A percentile compares a stretch with the other conserved stretches of the same genome.
These are phyloP conservation scores for Saccharomyces hybrid DNA, from an alignment of 1,139 yeast genomes.

Conservation along the genomic window DNA sequence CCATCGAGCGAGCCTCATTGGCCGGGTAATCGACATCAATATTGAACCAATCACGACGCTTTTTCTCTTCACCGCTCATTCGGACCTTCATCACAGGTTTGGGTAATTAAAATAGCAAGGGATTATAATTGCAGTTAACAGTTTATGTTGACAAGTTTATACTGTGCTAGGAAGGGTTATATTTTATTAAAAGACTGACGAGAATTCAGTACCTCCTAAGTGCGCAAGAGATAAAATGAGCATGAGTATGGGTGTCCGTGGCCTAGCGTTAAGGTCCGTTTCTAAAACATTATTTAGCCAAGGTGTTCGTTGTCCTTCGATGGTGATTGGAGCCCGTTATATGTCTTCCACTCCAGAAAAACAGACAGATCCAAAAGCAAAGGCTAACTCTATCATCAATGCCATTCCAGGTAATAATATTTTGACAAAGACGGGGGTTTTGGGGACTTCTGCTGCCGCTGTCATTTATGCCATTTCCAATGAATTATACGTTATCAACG, in stretches of 20 bases:
- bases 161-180: background rate
- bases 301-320: constrained; percentile 6
- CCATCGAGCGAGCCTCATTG: background rate
- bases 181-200: background rate
- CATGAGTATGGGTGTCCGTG: background rate
- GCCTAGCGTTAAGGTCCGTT: background rate
- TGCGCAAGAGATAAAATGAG: background rate
- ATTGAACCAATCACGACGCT: background rate
- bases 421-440: constrained; percentile 86
- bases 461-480: constrained; percentile 89
- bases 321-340: constrained; percentile 52
- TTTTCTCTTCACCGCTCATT: background rate
- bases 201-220: background rate
- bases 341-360: constrained; percentile 46
- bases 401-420: constrained; percentile 89
- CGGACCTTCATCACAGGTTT: background rate
- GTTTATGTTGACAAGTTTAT: background rate
- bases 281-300: background rate
- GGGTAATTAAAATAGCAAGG: background rate
- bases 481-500: constrained; percentile 87
- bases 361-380: constrained; percentile 71
- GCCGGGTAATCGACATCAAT: background rate
- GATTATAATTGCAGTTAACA: background rate
- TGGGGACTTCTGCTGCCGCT: constrained; percentile 94
- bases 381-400: constrained; percentile 83